Evolutionary conservation across 768 basidiomycete genomes (phyloP).

Genomic region (Termitomyces sp.): DNA sequence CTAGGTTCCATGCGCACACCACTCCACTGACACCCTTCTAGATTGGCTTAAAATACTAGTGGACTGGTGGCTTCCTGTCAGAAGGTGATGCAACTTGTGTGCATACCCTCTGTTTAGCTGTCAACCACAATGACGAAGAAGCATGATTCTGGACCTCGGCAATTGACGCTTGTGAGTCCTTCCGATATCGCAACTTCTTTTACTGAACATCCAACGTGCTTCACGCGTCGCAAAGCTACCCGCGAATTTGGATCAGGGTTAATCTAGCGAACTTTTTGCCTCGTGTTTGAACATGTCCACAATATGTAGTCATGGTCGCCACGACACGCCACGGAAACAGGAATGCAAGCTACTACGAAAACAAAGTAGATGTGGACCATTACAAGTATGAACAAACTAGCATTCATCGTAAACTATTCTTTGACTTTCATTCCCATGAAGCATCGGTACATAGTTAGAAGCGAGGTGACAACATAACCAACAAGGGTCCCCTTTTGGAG

Average conservation of each 20-base stretch:
- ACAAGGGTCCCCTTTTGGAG: slow-evolving; percentile 6
- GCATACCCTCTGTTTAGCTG: neutral
- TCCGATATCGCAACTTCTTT: neutral
- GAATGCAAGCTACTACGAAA: no score
- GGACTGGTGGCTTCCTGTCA: neutral
- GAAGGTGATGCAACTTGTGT: neutral
- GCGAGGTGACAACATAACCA: slow-evolving; percentile 3
- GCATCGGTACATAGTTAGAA: neutral
- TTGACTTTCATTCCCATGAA: neutral
- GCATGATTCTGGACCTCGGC: neutral
- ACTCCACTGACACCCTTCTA: neutral
- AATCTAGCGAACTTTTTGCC: no score
- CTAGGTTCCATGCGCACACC: neutral
- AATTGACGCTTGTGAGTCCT: neutral
- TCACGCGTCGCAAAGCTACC: neutral
- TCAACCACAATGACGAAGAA: neutral
- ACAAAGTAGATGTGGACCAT: neutral
- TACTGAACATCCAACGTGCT: neutral
- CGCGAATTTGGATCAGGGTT: neutral
- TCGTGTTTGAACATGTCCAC: neutral
- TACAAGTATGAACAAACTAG: neutral
- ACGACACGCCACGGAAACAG: neutral
- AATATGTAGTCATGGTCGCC: neutral
- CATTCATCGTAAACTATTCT: neutral
- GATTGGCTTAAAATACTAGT: no score